phyloP scores from a whole-genome alignment of 1,139 yeast genomes.

The Candida frijolesensis region DNA sequence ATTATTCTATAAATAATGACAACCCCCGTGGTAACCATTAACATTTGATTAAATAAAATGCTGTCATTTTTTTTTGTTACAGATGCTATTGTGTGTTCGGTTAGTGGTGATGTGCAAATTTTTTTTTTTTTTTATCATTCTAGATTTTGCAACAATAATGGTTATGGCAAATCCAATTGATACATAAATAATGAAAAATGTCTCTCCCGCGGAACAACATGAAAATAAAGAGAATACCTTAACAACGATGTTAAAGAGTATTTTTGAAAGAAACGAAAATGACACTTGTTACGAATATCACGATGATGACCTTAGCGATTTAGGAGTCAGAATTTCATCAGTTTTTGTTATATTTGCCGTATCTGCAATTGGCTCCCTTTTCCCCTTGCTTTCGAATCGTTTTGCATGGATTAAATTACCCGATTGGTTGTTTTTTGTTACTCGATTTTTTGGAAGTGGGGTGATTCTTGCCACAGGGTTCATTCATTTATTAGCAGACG shows the following conservation, averaged over 20 bases:
- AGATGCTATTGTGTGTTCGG: too few species aligned
- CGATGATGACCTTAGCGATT: slow-evolving; percentile 23
- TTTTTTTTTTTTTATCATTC: not conserved
- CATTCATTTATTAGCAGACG: slow-evolving; percentile 36
- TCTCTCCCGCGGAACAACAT: too few species aligned
- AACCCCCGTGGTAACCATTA: too few species aligned
- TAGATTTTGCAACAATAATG: not conserved
- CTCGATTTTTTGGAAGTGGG: slow-evolving; percentile 35
- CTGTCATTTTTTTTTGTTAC: too few species aligned
- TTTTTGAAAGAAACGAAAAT: slow-evolving; percentile 4
- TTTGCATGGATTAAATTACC: slow-evolving; percentile 27
- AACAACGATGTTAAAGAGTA: not conserved
- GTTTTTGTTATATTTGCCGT: slow-evolving; percentile 33
- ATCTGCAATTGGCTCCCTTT: slow-evolving; percentile 35
- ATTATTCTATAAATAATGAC: too few species aligned
- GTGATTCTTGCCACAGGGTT: slow-evolving; percentile 41
- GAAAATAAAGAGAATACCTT: not conserved
- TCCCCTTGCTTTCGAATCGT: slow-evolving; percentile 29
- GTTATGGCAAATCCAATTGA: not conserved
- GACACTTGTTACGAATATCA: slow-evolving; percentile 20
- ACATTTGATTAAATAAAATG: too few species aligned
- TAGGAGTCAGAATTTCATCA: slow-evolving; percentile 30
- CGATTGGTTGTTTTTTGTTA: slow-evolving; percentile 27
- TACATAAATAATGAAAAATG: not conserved
- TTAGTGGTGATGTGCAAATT: too few species aligned